phyloP scores from a whole-genome alignment of 2,329 filamentous ascomycete species.

The Alternaria postmessia region DNA sequence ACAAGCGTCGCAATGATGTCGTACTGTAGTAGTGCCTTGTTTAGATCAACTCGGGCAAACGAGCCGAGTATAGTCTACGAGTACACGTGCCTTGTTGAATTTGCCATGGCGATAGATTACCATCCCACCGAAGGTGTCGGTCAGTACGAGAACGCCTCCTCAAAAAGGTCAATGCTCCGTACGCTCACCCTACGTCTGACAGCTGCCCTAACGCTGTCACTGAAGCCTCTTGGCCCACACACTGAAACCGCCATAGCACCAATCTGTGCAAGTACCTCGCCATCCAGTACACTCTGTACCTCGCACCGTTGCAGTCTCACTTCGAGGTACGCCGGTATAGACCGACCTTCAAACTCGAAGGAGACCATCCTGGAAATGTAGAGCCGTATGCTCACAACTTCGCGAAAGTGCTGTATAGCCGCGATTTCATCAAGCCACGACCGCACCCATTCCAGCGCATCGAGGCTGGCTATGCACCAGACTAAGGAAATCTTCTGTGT shows the following conservation, averaged over 20 bases:
- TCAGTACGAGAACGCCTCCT: slow-evolving; percentile 73
- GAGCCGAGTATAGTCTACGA: neutral
- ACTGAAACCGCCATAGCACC: slow-evolving; percentile 88
- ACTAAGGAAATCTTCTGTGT: slow-evolving; percentile 80
- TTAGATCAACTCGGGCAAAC: neutral
- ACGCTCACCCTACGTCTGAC: slow-evolving; percentile 68
- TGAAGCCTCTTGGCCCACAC: slow-evolving; percentile 74
- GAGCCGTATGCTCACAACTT: slow-evolving; percentile 82
- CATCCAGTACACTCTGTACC: slow-evolving; percentile 73
- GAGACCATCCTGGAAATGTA: slow-evolving; percentile 85
- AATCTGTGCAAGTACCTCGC: slow-evolving; percentile 78
- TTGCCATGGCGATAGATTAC: neutral
- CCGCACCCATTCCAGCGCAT: slow-evolving; percentile 87
- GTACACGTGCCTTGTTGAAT: neutral
- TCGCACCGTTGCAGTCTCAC: slow-evolving; percentile 87
- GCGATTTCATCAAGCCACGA: slow-evolving; percentile 87
- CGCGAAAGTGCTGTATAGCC: slow-evolving; percentile 75
- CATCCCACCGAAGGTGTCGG: neutral
- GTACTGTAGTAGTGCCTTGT: neutral
- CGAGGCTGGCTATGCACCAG: slow-evolving; percentile 86
- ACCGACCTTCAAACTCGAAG: slow-evolving; percentile 72
- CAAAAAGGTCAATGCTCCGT: slow-evolving; percentile 74
- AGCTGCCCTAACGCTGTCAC: slow-evolving; percentile 73
- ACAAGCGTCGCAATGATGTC: neutral
- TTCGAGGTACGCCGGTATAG: slow-evolving; percentile 64